Evolutionary conservation across 208 protist species (phyloP).

Genomic region (Acanthamoeba healyi): DNA sequence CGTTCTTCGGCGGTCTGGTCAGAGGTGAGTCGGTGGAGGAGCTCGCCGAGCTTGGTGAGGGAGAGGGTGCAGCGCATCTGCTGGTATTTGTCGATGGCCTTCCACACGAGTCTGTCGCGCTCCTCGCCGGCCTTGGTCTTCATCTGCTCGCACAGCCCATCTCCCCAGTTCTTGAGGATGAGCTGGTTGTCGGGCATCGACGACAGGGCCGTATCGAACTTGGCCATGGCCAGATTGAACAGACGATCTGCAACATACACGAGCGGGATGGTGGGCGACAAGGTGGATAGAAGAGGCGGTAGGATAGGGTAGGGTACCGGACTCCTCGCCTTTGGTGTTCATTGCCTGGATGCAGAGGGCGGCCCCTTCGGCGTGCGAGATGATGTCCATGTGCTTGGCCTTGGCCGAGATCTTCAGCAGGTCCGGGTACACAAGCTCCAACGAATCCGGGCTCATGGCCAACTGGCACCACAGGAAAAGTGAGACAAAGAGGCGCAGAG

Average conservation of each 20-base stretch:
- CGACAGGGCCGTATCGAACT: constrained; percentile 24
- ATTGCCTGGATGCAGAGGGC: constrained; percentile 29
- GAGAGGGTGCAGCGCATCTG: constrained; percentile 8
- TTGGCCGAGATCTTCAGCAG: constrained; percentile 19
- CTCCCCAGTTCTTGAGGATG: constrained; percentile 49
- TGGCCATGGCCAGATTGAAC: constrained; percentile 40
- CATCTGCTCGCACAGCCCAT: constrained; percentile 36
- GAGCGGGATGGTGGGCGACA: too few relatives aligned
- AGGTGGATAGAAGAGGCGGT: too few relatives aligned
- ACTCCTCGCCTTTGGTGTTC: constrained; percentile 27
- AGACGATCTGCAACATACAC: background rate
- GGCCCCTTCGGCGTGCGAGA: constrained; percentile 21
- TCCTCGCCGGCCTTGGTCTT: constrained; percentile 24
- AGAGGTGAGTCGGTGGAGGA: background rate
- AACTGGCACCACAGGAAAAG: background rate
- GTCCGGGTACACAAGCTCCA: background rate
- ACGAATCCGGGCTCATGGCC: constrained; percentile 1
- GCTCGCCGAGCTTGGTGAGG: background rate
- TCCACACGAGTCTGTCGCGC: constrained; percentile 17
- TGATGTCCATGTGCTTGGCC: constrained; percentile 45
- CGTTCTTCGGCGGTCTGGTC: background rate
- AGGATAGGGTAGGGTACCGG: too few relatives aligned
- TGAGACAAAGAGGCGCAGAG: too few relatives aligned
- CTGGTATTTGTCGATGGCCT: constrained; percentile 46
- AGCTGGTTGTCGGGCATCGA: constrained; percentile 32